Evolutionary conservation across 257 asterid genomes (phyloP).

Genomic region (Schizonepeta tenuifolia): DNA sequence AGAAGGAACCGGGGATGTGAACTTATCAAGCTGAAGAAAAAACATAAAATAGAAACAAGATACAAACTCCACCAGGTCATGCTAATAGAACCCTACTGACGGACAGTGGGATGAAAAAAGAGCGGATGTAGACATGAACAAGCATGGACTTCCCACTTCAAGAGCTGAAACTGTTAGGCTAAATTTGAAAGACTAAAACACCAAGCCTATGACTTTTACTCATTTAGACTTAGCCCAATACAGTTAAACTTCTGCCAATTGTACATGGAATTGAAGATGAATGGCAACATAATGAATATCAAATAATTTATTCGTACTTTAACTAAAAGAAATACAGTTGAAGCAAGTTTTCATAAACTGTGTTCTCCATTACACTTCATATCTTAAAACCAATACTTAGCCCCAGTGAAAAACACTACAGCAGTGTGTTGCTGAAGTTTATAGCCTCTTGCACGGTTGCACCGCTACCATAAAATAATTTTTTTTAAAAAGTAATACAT

Average conservation of each 20-base stretch:
- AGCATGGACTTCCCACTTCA: background rate
- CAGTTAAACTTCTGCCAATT: background rate
- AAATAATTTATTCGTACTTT: background rate
- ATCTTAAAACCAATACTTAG: background rate
- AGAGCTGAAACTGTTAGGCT: background rate
- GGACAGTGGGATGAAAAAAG: background rate
- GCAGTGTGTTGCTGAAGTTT: background rate
- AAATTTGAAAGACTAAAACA: background rate
- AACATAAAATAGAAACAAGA: background rate
- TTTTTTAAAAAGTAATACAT: background rate
- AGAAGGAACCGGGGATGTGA: constrained; percentile 4
- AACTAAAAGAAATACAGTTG: background rate
- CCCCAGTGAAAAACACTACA: background rate
- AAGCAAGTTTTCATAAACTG: background rate
- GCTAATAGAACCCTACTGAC: background rate
- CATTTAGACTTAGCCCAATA: background rate
- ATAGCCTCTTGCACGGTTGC: background rate
- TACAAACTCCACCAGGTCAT: background rate
- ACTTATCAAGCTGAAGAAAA: constrained; percentile 10
- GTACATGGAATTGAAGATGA: background rate
- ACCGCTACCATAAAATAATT: background rate
- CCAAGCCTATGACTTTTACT: background rate
- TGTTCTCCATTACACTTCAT: background rate
- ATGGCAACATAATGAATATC: background rate
- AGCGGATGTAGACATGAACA: background rate